Evolutionary conservation across 257 asterid genomes (phyloP).

Genomic region (Solanum piurae): DNA sequence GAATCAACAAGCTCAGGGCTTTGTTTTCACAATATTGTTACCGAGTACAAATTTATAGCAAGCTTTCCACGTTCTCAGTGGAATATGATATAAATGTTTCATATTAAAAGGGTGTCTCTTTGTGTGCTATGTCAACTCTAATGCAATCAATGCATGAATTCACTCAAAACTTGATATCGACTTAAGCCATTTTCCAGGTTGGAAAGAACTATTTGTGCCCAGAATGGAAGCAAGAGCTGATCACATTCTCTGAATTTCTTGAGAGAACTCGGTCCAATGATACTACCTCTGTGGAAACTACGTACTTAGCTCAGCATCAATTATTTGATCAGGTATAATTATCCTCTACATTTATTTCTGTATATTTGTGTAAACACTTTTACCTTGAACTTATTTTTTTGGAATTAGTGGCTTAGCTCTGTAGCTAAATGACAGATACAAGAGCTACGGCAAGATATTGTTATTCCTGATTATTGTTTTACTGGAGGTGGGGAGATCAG

Average conservation of each 20-base stretch:
- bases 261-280: slow-evolving; percentile 55
- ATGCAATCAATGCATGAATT: neutral
- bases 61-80: neutral
- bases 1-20: neutral
- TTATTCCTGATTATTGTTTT: slow-evolving; percentile 91
- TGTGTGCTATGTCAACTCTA: neutral
- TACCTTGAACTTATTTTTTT: neutral
- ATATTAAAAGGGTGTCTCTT: neutral
- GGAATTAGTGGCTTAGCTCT: slow-evolving; percentile 1
- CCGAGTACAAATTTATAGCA: neutral
- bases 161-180: neutral
- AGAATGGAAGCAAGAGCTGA: slow-evolving; percentile 71
- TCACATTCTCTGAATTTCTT: slow-evolving; percentile 83
- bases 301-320: slow-evolving; percentile 90
- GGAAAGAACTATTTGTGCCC: slow-evolving; percentile 53
- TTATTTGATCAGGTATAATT: slow-evolving; percentile 81
- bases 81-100: neutral
- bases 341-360: neutral
- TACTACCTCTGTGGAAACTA: slow-evolving; percentile 27
- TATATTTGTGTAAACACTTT: neutral
- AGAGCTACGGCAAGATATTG: slow-evolving; percentile 76
- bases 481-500: slow-evolving; percentile 85
- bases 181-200: slow-evolving; percentile 24
- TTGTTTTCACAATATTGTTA: neutral
- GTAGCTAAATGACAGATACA: slow-evolving; percentile 47